Base-by-base conservation (phyloP, 371 early-diverging fungal genomes). In the Zychaea mexicana region DNA sequence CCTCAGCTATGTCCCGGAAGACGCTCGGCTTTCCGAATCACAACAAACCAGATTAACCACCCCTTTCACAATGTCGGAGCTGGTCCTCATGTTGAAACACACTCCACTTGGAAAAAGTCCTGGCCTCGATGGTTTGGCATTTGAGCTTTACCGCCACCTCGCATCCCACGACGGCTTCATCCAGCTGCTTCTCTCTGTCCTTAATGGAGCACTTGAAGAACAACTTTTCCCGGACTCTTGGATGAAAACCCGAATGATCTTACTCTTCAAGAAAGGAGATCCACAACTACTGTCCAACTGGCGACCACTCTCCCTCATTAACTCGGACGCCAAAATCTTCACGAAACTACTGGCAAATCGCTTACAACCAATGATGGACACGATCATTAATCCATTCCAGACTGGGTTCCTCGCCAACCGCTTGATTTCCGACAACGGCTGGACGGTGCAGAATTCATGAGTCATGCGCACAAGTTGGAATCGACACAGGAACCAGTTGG, bases 221-320 rank as follows among this genome's bases (percentile, higher is more conserved):
- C 8, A n/a, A 7, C 49, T 7, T 7, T 49, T 49, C 24, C 49
- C 49, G 10, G 21, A 8, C 17, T 49, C 49, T 71, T 2, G 15
- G 60, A 27, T 49, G 10, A 49, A 49, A 7, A 49, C 49, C 12
- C 17, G 6, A 13, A 72, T 79, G 68, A 56, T 73, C 0, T 36
- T 76, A 1, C 61, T 74, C 2, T 72, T 52, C 66, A 79, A 59
- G 72, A 74, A 60, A 39, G 76, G 79, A 0, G 70, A 72, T 15
- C 58, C 73, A 0, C 15, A 24, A 1, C 53, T 47, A 0, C 52
- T 74, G 12, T 10, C 39, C 0, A 79, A 71, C 49, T 71, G 70
- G 68, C 24, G 71, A 6, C 71, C 72, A 1, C 60, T 75, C 0
- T 70, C 67, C 2, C n/a, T 67, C 2, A 61, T 67, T 19, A 62